These are phyloP conservation scores for Backusella liffmaniae DNA, from an alignment of 192 early-diverging fungal genomes.

Conservation along the genomic window DNA sequence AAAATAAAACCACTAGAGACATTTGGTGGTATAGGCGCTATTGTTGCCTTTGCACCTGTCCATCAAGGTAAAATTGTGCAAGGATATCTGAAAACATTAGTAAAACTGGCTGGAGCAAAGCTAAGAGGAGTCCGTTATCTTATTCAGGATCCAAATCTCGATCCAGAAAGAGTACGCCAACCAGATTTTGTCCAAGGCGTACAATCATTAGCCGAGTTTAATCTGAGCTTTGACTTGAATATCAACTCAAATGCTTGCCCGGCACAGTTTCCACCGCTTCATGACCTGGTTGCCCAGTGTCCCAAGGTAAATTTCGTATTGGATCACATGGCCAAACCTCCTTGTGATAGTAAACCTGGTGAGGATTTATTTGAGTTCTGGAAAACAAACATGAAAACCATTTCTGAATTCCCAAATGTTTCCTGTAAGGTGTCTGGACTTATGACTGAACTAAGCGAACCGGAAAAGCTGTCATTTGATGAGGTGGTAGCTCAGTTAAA, in stretches of 20 bases:
- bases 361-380: constrained; percentile 26
- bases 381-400: constrained; percentile 9
- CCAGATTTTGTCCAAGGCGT: constrained; percentile 22
- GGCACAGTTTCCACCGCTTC: constrained; percentile 33
- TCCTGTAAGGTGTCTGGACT: constrained; percentile 32
- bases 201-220: constrained; percentile 19
- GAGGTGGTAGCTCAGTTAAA: constrained; percentile 14
- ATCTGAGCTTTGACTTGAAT: constrained; percentile 30
- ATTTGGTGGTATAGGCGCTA: constrained; percentile 31
- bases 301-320: constrained; percentile 29
- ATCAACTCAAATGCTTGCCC: constrained; percentile 23
- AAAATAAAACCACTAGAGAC: neutral
- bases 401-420: constrained; percentile 28
- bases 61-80: constrained; percentile 26
- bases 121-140: constrained; percentile 29
- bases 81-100: constrained; percentile 24
- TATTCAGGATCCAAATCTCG: constrained; percentile 24
- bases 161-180: constrained; percentile 6
- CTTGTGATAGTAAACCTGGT: constrained; percentile 20
- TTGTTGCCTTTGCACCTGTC: constrained; percentile 35
- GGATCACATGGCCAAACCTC: constrained; percentile 39
- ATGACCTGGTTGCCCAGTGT: constrained; percentile 21
- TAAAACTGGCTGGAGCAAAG: constrained; percentile 9
- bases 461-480: neutral
- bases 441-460: constrained; percentile 20